Evolutionary conservation across 2,329 filamentous ascomycete species (phyloP).

Genomic region (Pseudogymnoascus sp.): DNA sequence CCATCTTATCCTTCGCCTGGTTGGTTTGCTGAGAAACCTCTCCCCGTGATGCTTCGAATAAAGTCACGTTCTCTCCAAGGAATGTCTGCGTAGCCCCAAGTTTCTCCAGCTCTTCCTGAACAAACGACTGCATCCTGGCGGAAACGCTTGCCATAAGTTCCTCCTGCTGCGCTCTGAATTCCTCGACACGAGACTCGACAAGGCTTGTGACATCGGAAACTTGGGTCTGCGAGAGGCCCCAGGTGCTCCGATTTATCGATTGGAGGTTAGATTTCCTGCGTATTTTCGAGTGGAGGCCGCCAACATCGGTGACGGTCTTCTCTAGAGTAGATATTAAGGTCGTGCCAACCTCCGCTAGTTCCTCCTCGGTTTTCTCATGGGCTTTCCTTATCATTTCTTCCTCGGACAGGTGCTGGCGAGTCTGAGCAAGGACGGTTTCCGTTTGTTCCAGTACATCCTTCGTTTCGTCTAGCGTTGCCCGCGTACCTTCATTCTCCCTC

Average conservation of each 20-base stretch:
- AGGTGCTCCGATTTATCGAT: slow-evolving; percentile 66
- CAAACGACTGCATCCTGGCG: slow-evolving; percentile 66
- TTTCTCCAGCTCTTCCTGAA: slow-evolving; percentile 65
- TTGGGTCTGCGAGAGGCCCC: slow-evolving; percentile 67
- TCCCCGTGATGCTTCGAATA: slow-evolving; percentile 60
- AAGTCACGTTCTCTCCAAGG: slow-evolving; percentile 59
- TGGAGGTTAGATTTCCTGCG: slow-evolving; percentile 79
- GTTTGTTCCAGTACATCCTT: slow-evolving; percentile 79
- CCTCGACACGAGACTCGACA: slow-evolving; percentile 67
- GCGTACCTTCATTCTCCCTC: slow-evolving; percentile 78
- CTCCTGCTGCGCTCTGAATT: slow-evolving; percentile 66
- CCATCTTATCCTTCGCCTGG: slow-evolving; percentile 75
- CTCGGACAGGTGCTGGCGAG: slow-evolving; percentile 67
- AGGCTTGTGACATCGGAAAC: slow-evolving; percentile 69
- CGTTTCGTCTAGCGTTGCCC: slow-evolving; percentile 65
- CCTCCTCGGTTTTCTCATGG: slow-evolving; percentile 75
- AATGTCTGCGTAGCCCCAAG: slow-evolving; percentile 63
- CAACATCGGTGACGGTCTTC: slow-evolving; percentile 71
- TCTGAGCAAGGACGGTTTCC: slow-evolving; percentile 72
- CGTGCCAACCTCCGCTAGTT: slow-evolving; percentile 64
- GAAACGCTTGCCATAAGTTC: slow-evolving; percentile 61
- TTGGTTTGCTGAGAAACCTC: slow-evolving; percentile 61
- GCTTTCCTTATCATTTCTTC: slow-evolving; percentile 75
- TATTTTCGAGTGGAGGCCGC: slow-evolving; percentile 77
- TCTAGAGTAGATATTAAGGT: slow-evolving; percentile 71